Evolutionary conservation across 768 basidiomycete species (phyloP), one percentile per base, ranked within the genome.

Genomic region (Psilocybe sp.): DNA sequence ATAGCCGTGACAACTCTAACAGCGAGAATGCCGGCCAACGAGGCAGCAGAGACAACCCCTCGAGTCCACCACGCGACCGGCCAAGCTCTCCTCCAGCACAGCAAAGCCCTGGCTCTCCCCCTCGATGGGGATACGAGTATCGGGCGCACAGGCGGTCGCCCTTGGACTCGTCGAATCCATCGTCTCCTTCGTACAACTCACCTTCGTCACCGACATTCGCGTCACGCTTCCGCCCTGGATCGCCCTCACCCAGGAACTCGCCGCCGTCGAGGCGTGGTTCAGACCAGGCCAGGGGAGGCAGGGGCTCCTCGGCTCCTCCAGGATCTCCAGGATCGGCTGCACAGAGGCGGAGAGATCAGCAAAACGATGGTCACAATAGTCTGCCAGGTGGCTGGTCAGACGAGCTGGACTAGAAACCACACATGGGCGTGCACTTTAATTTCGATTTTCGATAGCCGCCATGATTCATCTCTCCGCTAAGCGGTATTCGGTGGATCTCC

Each of bases 331-430:
- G 23, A 28, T 28, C 23, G 7, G 23, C 23, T 28, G 23, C 14
- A 18, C 37, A 38, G 32, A 55, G 44, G 44, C 42, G 46, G 11
- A 45, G 55, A 40, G 28, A 51, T n/a, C 44, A 41, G 10, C 49
- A 49, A 14, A 40, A 46, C n/a, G 55, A 57, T 32, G 59, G 58
- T 15, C 57, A 57, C 35, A 50, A 52, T 40, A 28, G 7, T 28
- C 23, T 28, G 23, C 23, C 23, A 2, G 76, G 76, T 16, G 59
- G 70, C 39, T 78, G 76, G 76, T 60, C 64, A 34, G 74, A 75
- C 13, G 72, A 74, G 40, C 62, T 73, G 38, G 74, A 76, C 60
- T 76, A 54, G 43, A 11, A n/a, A 8, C 7, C 4, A 7, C 23
- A n/a, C n/a, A n/a, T 28, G 23, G 23, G 23, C 23, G 7, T 28